Evolutionary conservation across 2,329 filamentous ascomycete species (phyloP).

Genomic region (Lecanosticta acicola): DNA sequence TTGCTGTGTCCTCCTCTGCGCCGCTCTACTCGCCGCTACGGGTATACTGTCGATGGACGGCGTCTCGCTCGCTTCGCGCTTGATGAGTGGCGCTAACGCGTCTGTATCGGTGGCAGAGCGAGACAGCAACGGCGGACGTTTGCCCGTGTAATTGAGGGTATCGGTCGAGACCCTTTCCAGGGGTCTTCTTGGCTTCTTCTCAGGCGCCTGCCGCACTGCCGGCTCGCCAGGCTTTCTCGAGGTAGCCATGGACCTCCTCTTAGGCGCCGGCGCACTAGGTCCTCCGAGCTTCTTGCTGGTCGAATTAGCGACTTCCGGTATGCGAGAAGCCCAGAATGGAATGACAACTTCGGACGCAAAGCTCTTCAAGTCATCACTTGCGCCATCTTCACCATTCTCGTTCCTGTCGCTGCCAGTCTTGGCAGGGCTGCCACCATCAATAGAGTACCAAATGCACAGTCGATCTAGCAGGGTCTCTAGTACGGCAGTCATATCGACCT

Average conservation of each 20-base stretch:
- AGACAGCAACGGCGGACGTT: constrained; percentile 58
- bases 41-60: constrained; percentile 46
- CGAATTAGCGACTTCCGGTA: constrained; percentile 64
- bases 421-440: constrained; percentile 55
- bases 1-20: no score
- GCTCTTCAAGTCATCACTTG: constrained; percentile 60
- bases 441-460: constrained; percentile 78
- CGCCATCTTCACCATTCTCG: constrained; percentile 22
- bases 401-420: constrained; percentile 20
- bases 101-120: constrained; percentile 57
- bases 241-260: constrained; percentile 42
- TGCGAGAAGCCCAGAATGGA: constrained; percentile 71
- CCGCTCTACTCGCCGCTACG: constrained; percentile 21
- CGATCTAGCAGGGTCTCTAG: constrained; percentile 71
- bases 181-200: constrained; percentile 44
- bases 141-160: constrained; percentile 48
- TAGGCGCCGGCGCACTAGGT: constrained; percentile 57
- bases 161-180: constrained; percentile 59
- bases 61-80: constrained; percentile 62
- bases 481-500: constrained; percentile 59
- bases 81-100: constrained; percentile 56
- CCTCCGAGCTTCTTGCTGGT: constrained; percentile 74
- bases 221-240: constrained; percentile 38
- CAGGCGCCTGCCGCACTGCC: constrained; percentile 32
- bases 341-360: constrained; percentile 78